Evolutionary conservation across 768 basidiomycete species (phyloP).

Genomic region (Auricularia sp.): DNA sequence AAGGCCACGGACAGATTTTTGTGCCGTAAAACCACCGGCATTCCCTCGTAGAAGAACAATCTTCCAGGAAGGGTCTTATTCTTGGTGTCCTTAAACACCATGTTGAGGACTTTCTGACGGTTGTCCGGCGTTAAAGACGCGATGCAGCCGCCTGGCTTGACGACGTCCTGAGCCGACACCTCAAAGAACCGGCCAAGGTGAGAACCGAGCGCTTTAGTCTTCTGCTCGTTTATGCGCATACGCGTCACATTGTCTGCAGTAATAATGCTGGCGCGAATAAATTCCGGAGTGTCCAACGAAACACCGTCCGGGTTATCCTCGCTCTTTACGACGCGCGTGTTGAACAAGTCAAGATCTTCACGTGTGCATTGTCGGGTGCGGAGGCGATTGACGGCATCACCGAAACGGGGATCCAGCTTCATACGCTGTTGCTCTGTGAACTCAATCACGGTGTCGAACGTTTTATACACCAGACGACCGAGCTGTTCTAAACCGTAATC

Average conservation of each 20-base stretch:
- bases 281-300: no score
- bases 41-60: neutral
- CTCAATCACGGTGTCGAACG: constrained; percentile 11
- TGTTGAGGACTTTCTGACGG: no score
- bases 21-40: neutral
- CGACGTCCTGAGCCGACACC: no score
- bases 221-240: no score
- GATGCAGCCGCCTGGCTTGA: no score
- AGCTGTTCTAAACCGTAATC: neutral
- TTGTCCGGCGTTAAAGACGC: no score
- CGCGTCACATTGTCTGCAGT: no score
- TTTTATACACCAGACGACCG: constrained; percentile 12
- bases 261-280: no score
- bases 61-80: neutral
- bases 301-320: neutral
- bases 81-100: neutral
- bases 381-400: constrained; percentile 15
- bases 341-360: constrained; percentile 28
- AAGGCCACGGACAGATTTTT: neutral
- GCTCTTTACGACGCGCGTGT: constrained; percentile 12
- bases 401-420: constrained; percentile 17
- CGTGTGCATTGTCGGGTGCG: constrained; percentile 10
- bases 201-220: no score
- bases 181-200: no score
- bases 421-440: constrained; percentile 16